Conservation (phyloP, 1,139 yeast species). For the Candida pseudocylindracea region DNA sequence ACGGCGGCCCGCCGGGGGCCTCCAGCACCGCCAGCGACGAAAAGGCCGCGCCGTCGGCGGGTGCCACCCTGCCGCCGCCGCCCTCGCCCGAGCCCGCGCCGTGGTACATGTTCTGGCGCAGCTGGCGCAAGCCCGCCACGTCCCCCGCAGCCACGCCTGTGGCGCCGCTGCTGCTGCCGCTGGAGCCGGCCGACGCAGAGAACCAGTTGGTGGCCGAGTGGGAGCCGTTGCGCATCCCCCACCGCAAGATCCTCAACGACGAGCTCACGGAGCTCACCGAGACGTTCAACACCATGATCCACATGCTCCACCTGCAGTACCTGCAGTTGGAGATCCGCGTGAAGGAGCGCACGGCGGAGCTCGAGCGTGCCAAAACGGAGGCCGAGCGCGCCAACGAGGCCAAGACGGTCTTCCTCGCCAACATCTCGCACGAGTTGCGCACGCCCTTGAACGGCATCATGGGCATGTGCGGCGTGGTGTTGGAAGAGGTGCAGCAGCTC, state of each 20-base stretch:
- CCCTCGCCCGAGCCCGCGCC: too few species aligned
- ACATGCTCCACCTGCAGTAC: slow-evolving; percentile 67
- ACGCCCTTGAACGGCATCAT: slow-evolving; percentile 91
- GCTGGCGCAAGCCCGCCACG: too few species aligned
- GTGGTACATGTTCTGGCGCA: too few species aligned
- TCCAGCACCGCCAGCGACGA: too few species aligned
- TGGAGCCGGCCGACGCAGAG: too few species aligned
- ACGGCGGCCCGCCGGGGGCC: too few species aligned
- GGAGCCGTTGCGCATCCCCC: slow-evolving; percentile 12
- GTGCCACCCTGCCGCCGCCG: too few species aligned
- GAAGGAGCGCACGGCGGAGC: slow-evolving; percentile 65
- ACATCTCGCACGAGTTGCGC: slow-evolving; percentile 83
- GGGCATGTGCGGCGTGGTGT: slow-evolving; percentile 88
- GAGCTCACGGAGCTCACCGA: slow-evolving; percentile 76
- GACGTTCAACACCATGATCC: slow-evolving; percentile 82
- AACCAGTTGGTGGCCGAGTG: neutral
- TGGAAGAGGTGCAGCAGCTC: slow-evolving; percentile 53
- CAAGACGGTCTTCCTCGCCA: slow-evolving; percentile 84
- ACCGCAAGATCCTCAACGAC: slow-evolving; percentile 43
- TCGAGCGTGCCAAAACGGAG: slow-evolving; percentile 71
- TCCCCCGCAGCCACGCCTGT: too few species aligned
- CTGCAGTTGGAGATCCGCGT: slow-evolving; percentile 76
- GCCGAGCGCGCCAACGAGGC: slow-evolving; percentile 94
- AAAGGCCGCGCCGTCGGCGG: too few species aligned
- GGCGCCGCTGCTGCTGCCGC: too few species aligned